Percentiles rank a stretch among this genome's conserved stretches.
phyloP scores from a whole-genome alignment of 2,329 filamentous ascomycete species.

The Calonectria multiphialidica region DNA sequence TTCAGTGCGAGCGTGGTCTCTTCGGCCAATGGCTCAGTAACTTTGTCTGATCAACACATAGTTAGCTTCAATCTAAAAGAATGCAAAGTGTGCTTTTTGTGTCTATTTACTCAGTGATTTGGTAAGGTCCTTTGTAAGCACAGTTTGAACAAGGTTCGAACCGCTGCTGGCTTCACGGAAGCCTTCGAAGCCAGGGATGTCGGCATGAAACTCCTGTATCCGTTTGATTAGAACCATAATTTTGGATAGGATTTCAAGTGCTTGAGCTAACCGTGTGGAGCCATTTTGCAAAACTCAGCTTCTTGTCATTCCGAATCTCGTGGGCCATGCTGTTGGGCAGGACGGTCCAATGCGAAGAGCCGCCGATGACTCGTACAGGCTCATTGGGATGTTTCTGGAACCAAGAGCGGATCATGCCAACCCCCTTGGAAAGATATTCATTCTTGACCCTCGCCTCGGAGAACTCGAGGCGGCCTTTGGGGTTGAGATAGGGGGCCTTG shows the following conservation, averaged over 20 bases:
- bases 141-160: not conserved
- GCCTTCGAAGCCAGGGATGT: not conserved
- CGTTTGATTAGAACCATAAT: too few species aligned
- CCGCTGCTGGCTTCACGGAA: not conserved
- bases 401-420: not conserved
- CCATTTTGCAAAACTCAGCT: not conserved
- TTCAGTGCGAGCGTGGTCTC: not conserved
- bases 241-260: not conserved
- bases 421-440: too few species aligned
- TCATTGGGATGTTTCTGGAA: not conserved
- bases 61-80: not conserved
- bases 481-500: too few species aligned
- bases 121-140: not conserved
- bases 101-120: not conserved
- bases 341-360: not conserved
- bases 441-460: too few species aligned
- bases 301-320: not conserved
- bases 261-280: not conserved
- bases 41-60: not conserved
- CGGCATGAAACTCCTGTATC: not conserved
- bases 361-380: not conserved
- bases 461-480: too few species aligned
- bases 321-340: not conserved
- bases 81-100: too few species aligned
- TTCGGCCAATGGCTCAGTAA: not conserved